Evolutionary conservation across 345 rosid genomes (phyloP).

Genomic region (Pistacia vera): DNA sequence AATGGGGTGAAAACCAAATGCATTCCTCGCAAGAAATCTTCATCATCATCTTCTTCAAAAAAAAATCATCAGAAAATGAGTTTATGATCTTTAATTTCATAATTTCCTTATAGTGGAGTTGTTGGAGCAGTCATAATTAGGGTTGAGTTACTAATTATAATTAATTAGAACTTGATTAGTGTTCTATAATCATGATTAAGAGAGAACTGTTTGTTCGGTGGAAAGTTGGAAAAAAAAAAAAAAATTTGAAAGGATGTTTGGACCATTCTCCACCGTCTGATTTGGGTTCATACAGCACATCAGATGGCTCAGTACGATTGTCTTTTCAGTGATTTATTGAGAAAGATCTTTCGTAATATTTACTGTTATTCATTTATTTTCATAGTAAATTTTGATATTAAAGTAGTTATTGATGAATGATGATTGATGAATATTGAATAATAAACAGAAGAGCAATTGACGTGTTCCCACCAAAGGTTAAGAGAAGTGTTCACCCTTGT

Average conservation of each 20-base stretch:
- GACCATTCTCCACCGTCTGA: not conserved
- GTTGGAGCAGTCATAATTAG: not conserved
- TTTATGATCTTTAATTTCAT: no score
- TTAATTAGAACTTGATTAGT: not conserved
- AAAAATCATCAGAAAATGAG: constrained; percentile 40
- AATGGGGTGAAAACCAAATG: constrained; percentile 56
- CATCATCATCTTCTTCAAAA: constrained; percentile 40
- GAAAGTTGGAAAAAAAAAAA: not conserved
- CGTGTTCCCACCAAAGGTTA: no score
- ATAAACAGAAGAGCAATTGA: no score
- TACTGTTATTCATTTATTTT: no score
- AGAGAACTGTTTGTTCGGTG: not conserved
- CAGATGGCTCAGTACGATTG: not conserved
- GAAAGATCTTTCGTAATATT: not conserved
- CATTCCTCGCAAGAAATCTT: constrained; percentile 61
- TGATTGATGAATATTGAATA: no score
- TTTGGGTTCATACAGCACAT: not conserved
- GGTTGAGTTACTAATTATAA: not conserved
- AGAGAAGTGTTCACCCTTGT: no score
- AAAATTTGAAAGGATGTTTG: not conserved
- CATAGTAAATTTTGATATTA: no score
- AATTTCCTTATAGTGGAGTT: not conserved
- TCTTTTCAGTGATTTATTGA: not conserved
- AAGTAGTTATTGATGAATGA: no score
- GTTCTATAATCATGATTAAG: not conserved